Percentiles rank a stretch among this genome's conserved stretches.
phyloP scores from a whole-genome alignment of 176 grass and related monocot genomes.

The Rhynchospora breviuscula region DNA sequence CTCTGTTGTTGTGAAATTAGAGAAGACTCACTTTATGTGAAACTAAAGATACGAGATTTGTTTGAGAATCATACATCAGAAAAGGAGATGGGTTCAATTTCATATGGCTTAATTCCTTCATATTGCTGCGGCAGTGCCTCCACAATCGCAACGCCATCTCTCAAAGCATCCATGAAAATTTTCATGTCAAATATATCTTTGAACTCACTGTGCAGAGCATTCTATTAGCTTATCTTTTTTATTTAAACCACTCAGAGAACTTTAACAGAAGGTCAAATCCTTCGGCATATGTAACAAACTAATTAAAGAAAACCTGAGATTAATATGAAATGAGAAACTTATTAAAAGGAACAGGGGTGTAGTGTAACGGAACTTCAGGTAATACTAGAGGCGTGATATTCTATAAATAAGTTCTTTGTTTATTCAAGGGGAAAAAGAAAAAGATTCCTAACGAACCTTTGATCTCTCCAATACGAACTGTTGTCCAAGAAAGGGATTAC shows the following conservation, averaged over 20 bases:
- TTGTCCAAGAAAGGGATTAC: constrained; percentile 13
- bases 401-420: neutral
- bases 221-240: too few relatives aligned
- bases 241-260: too few relatives aligned
- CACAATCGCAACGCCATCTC: constrained; percentile 50
- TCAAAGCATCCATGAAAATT: constrained; percentile 45
- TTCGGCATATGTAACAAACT: too few relatives aligned
- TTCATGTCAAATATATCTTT: constrained; percentile 58
- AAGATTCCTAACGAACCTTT: neutral
- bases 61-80: constrained; percentile 44
- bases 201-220: constrained; percentile 37
- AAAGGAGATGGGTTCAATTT: constrained; percentile 50
- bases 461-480: constrained; percentile 14
- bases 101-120: constrained; percentile 31
- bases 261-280: too few relatives aligned
- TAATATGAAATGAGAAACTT: too few relatives aligned
- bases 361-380: neutral
- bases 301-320: too few relatives aligned
- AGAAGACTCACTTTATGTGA: constrained; percentile 1
- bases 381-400: neutral
- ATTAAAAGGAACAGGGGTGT: neutral
- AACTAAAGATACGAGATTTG: neutral
- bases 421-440: neutral
- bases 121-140: constrained; percentile 48
- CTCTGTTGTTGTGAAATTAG: constrained; percentile 32